Evolutionary conservation across 2,329 filamentous ascomycete species (phyloP).

Genomic region (Ceratocystis albifundus): DNA sequence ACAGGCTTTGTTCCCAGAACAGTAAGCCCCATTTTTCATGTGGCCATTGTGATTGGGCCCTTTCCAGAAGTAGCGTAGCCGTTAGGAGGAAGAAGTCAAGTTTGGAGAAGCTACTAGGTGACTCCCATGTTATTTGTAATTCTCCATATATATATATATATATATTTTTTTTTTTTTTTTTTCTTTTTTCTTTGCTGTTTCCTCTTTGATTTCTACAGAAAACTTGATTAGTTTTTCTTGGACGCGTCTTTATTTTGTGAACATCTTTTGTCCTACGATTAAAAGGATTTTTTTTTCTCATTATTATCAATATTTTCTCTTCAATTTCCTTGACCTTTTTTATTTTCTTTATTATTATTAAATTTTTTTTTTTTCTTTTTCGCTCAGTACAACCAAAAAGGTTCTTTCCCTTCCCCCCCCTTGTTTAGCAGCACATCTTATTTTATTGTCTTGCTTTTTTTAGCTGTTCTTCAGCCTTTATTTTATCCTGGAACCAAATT

Average conservation of each 20-base stretch:
- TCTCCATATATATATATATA: too few relatives aligned
- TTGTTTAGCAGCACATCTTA: background rate
- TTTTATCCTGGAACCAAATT: background rate
- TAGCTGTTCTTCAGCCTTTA: background rate
- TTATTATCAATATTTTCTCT: background rate
- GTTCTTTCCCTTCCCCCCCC: background rate
- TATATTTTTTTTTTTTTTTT: conserved; percentile 13
- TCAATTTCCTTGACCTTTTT: background rate
- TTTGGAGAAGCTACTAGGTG: too few relatives aligned
- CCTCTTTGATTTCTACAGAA: background rate
- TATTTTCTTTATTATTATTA: background rate
- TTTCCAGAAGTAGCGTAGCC: too few relatives aligned
- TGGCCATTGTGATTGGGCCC: conserved; percentile 3
- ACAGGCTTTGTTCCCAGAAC: background rate
- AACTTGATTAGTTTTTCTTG: background rate
- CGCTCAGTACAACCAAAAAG: background rate
- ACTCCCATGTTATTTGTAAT: too few relatives aligned
- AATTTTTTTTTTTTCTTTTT: background rate
- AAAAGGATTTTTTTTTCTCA: background rate
- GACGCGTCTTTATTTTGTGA: background rate
- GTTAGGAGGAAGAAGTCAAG: too few relatives aligned
- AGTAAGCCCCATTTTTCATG: background rate
- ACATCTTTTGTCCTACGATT: background rate
- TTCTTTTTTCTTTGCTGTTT: background rate
- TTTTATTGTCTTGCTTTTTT: background rate